Evolutionary conservation across 148 eudicot species (phyloP).

Genomic region (Camellia granthamiana): DNA sequence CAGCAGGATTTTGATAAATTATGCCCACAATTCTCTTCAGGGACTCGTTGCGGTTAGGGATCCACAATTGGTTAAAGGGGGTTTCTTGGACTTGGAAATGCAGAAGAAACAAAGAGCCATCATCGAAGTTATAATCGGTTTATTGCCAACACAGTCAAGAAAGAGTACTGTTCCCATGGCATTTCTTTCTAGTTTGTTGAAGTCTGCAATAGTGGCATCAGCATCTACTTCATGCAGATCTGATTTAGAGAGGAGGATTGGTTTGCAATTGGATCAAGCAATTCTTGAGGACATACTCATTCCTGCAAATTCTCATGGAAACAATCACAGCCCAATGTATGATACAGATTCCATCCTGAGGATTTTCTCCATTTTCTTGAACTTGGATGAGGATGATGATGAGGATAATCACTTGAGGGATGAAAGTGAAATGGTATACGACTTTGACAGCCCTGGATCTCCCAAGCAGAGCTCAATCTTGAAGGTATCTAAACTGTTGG

Average conservation of each 20-base stretch:
- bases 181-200: conserved; percentile 79
- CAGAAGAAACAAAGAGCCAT: conserved; percentile 73
- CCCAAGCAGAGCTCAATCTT: conserved; percentile 87
- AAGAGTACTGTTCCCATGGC: conserved; percentile 90
- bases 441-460: conserved; percentile 82
- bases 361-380: conserved; percentile 84
- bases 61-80: conserved; percentile 50
- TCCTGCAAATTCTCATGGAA: conserved; percentile 65
- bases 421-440: conserved; percentile 72
- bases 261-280: conserved; percentile 87
- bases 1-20: conserved; percentile 70
- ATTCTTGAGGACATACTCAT: conserved; percentile 91
- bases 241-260: conserved; percentile 86
- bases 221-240: conserved; percentile 71
- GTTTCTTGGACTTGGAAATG: conserved; percentile 45
- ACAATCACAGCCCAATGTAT: conserved; percentile 59
- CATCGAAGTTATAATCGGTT: conserved; percentile 46
- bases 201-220: conserved; percentile 59
- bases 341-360: conserved; percentile 72
- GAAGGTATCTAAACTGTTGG: conserved; percentile 82
- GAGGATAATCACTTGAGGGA: conserved; percentile 48
- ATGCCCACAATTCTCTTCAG: conserved; percentile 79
- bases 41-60: conserved; percentile 53
- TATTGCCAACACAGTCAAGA: conserved; percentile 70
- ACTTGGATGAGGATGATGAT: conserved; percentile 80